phyloP scores from a whole-genome alignment of 768 basidiomycete species.

The Termitomyces eurrhizus region DNA sequence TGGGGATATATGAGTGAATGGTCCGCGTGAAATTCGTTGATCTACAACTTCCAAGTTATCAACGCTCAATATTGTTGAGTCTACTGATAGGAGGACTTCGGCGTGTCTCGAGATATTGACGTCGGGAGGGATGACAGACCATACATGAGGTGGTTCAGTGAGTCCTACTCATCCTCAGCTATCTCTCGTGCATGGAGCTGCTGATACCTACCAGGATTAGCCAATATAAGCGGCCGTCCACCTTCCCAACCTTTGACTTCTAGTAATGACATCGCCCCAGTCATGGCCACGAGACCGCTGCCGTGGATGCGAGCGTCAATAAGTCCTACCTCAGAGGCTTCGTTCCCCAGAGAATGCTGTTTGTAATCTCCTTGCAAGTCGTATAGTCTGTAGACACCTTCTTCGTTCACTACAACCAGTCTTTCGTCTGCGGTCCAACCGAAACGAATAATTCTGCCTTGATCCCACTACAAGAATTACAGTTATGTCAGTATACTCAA shows the following conservation, averaged over 20 bases:
- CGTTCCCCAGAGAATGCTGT: conserved; percentile 80
- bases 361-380: conserved; percentile 82
- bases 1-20: conserved; percentile 81
- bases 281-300: conserved; percentile 82
- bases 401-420: conserved; percentile 84
- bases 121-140: conserved; percentile 90
- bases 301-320: conserved; percentile 85
- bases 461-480: conserved; percentile 73
- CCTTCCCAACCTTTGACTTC: conserved; percentile 93
- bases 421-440: conserved; percentile 85
- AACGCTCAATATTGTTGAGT: conserved; percentile 74
- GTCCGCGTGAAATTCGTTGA: conserved; percentile 84
- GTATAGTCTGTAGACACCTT: conserved; percentile 88
- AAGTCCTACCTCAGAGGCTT: conserved; percentile 79
- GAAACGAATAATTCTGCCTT: conserved; percentile 74
- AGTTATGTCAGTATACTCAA: conserved; percentile 14
- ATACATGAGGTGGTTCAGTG: conserved; percentile 75
- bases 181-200: not conserved
- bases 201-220: conserved; percentile 60
- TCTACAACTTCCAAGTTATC: conserved; percentile 89
- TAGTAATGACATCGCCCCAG: conserved; percentile 67
- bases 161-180: conserved; percentile 44
- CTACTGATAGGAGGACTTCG: conserved; percentile 82
- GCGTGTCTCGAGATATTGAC: conserved; percentile 85
- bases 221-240: conserved; percentile 63